Conservation (phyloP, 768 basidiomycete species). For the Collybia sp. region DNA sequence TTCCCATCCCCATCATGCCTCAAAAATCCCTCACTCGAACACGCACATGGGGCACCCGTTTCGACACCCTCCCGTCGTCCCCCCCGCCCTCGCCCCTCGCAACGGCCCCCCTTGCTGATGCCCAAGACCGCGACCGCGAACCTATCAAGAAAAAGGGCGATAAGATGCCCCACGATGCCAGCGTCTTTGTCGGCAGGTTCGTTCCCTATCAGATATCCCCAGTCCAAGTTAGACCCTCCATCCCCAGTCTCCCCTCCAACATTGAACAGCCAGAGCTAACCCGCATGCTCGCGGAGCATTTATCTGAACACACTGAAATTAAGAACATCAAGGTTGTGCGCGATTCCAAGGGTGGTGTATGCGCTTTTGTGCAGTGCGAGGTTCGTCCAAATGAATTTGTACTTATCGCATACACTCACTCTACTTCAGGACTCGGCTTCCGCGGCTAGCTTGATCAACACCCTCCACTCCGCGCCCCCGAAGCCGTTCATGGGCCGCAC, state of each 20-base stretch:
- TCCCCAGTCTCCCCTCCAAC: constrained; percentile 59
- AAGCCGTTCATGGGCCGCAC: constrained; percentile 68
- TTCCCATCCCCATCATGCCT: constrained; percentile 34
- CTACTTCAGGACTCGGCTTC: constrained; percentile 47
- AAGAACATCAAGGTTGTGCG: constrained; percentile 69
- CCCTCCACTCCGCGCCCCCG: constrained; percentile 48
- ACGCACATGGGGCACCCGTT: constrained; percentile 70
- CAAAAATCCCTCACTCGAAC: constrained; percentile 31
- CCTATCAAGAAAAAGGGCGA: constrained; percentile 30
- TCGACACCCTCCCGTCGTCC: constrained; percentile 55
- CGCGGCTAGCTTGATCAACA: constrained; percentile 55
- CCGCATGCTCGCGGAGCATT: constrained; percentile 56
- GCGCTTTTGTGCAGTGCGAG: constrained; percentile 85
- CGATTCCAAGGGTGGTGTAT: constrained; percentile 72
- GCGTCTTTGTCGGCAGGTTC: constrained; percentile 80
- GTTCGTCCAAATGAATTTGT: constrained; percentile 29
- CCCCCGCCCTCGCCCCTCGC: constrained; percentile 36
- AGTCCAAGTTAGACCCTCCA: background rate
- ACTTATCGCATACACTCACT: constrained; percentile 6
- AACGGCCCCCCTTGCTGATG: constrained; percentile 9
- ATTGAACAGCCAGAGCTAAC: constrained; percentile 63
- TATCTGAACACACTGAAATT: constrained; percentile 61
- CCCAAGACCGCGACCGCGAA: constrained; percentile 1
- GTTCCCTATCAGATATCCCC: background rate
- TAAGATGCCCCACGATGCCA: constrained; percentile 67